Percentiles rank a stretch among this genome's conserved stretches.
Evolutionary conservation across 1,284 basidiomycete genomes (phyloP).

Genomic region (Tilletia setariae): DNA sequence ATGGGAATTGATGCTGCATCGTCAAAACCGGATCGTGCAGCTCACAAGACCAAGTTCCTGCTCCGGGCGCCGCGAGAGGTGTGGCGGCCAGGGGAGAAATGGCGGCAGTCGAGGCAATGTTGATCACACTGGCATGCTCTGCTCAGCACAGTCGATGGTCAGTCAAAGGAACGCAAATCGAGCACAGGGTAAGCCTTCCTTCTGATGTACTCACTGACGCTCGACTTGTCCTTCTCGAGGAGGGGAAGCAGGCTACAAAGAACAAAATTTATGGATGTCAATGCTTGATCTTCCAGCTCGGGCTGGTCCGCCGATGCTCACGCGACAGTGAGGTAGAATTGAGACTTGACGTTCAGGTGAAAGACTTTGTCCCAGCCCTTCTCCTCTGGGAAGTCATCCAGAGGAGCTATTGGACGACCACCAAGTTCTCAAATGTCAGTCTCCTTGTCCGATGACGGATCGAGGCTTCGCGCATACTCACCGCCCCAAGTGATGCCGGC

Average conservation of each 20-base stretch:
- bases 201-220: slow-evolving; percentile 29
- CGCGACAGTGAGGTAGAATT: slow-evolving; percentile 53
- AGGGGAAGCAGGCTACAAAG: slow-evolving; percentile 35
- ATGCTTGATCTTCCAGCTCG: not conserved
- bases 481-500: slow-evolving; percentile 69
- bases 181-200: not conserved
- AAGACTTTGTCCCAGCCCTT: slow-evolving; percentile 69
- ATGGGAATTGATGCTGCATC: not conserved
- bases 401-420: slow-evolving; percentile 56
- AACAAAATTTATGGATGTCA: not conserved
- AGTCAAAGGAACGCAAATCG: not conserved
- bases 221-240: slow-evolving; percentile 40
- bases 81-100: slow-evolving; percentile 61
- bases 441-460: too few species aligned
- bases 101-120: slow-evolving; percentile 73
- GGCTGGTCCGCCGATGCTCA: slow-evolving; percentile 17
- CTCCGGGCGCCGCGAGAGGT: slow-evolving; percentile 62
- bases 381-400: slow-evolving; percentile 65
- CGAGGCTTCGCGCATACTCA: not conserved
- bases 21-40: too few species aligned
- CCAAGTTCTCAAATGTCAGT: too few species aligned
- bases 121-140: slow-evolving; percentile 66
- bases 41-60: slow-evolving; percentile 78
- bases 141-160: slow-evolving; percentile 55
- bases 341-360: slow-evolving; percentile 50